phyloP scores from a whole-genome alignment of 352 stramenopile genomes.

The Pilasporangium apinafurcum region DNA sequence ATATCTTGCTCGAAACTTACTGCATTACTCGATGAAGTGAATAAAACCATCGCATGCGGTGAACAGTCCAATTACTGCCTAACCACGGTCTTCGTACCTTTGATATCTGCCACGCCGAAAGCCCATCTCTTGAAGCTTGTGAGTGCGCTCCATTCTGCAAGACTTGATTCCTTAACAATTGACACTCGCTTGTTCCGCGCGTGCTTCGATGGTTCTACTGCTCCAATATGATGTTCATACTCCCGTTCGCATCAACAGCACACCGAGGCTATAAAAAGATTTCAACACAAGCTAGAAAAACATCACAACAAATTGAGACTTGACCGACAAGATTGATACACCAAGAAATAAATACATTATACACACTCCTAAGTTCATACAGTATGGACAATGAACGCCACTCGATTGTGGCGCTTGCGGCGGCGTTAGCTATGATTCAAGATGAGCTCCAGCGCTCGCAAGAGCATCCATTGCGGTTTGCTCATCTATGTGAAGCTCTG shows the following conservation, averaged over 20 bases:
- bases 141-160: slow-evolving; percentile 23
- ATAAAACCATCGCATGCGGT: background rate
- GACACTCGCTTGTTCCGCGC: too few relatives aligned
- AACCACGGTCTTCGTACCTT: slow-evolving; percentile 22
- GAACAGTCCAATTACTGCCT: too few relatives aligned
- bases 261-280: too few relatives aligned
- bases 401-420: slow-evolving; percentile 36
- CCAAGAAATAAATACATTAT: too few relatives aligned
- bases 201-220: too few relatives aligned
- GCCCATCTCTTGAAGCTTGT: slow-evolving; percentile 28
- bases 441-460: slow-evolving; percentile 11
- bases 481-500: slow-evolving; percentile 14
- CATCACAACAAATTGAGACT: too few relatives aligned
- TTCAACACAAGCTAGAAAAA: too few relatives aligned
- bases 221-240: too few relatives aligned
- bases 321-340: too few relatives aligned
- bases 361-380: too few relatives aligned
- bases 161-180: background rate
- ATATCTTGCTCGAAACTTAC: slow-evolving; percentile 45
- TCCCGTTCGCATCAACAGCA: too few relatives aligned
- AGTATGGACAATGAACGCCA: slow-evolving; percentile 21
- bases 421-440: slow-evolving; percentile 25
- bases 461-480: slow-evolving; percentile 2
- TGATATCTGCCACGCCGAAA: slow-evolving; percentile 38
- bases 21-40: slow-evolving; percentile 2